These are phyloP conservation scores for Aspergillus sp. DNA, from an alignment of 2,329 filamentous ascomycete species.

Conservation along the genomic window DNA sequence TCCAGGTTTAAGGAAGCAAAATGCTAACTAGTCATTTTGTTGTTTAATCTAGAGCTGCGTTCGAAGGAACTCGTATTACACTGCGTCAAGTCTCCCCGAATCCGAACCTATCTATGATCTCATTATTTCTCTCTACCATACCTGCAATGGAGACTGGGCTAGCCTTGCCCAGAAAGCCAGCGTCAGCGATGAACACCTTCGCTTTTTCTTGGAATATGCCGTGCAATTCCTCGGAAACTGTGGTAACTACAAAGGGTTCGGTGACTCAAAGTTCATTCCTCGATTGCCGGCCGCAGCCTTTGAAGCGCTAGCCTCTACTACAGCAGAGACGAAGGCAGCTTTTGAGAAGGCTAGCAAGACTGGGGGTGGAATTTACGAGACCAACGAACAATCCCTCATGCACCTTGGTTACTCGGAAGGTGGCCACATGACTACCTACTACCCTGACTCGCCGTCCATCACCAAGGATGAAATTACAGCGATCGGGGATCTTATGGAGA, in stretches of 20 bases:
- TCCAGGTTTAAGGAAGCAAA: not conserved
- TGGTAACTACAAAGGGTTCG: conserved; percentile 85
- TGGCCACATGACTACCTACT: conserved; percentile 77
- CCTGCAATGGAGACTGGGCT: conserved; percentile 66
- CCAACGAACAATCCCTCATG: conserved; percentile 59
- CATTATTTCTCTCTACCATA: conserved; percentile 67
- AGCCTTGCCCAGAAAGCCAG: conserved; percentile 60
- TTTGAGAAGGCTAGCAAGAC: conserved; percentile 59
- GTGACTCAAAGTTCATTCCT: conserved; percentile 79
- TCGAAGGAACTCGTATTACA: conserved; percentile 72
- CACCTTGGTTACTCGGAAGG: conserved; percentile 71
- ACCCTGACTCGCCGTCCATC: conserved; percentile 70
- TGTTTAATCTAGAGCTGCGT: conserved; percentile 57
- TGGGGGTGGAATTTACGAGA: conserved; percentile 66
- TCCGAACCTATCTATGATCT: conserved; percentile 77
- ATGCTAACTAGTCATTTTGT: no score
- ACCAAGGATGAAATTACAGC: conserved; percentile 70
- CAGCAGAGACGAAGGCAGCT: conserved; percentile 56
- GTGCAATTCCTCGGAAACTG: conserved; percentile 74
- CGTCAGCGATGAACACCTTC: conserved; percentile 60
- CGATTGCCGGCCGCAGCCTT: conserved; percentile 62
- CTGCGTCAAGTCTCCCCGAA: conserved; percentile 75
- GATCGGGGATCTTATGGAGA: conserved; percentile 67
- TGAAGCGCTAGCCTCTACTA: conserved; percentile 58
- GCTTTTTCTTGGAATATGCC: conserved; percentile 70